phyloP scores from a whole-genome alignment of 2,329 filamentous ascomycete species.

The Epichloe festucae region DNA sequence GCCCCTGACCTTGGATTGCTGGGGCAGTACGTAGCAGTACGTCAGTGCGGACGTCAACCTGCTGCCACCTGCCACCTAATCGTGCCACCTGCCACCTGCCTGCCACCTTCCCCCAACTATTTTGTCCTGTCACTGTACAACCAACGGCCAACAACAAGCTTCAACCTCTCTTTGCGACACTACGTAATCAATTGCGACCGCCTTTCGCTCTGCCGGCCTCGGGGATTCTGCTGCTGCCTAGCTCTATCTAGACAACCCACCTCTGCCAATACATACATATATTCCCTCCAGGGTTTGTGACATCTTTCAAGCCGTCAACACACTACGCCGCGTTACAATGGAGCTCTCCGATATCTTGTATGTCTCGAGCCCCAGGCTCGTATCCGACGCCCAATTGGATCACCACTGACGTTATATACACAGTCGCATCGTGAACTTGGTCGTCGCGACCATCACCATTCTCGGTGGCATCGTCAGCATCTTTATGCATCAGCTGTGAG shows the following conservation, averaged over 20 bases:
- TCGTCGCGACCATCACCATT: conserved; percentile 73
- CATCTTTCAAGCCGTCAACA: background rate
- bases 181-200: conserved; percentile 3
- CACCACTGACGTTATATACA: conserved; percentile 21
- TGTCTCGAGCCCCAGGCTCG: conserved; percentile 20
- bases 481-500: conserved; percentile 49
- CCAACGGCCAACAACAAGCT: background rate
- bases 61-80: too few relatives aligned
- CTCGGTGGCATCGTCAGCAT: conserved; percentile 69
- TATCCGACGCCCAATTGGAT: background rate
- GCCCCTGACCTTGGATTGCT: background rate
- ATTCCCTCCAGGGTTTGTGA: background rate
- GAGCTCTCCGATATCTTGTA: conserved; percentile 90
- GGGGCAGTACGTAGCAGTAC: conserved; percentile 3
- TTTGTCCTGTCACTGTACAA: too few relatives aligned
- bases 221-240: conserved; percentile 4
- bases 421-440: conserved; percentile 92
- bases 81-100: too few relatives aligned
- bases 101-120: background rate
- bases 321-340: conserved; percentile 38
- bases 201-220: background rate
- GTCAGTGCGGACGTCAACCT: conserved; percentile 4
- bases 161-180: conserved; percentile 1
- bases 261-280: background rate
- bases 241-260: background rate